Evolutionary conservation across 768 basidiomycete species (phyloP).

Genomic region (Pulveroboletus sp.): DNA sequence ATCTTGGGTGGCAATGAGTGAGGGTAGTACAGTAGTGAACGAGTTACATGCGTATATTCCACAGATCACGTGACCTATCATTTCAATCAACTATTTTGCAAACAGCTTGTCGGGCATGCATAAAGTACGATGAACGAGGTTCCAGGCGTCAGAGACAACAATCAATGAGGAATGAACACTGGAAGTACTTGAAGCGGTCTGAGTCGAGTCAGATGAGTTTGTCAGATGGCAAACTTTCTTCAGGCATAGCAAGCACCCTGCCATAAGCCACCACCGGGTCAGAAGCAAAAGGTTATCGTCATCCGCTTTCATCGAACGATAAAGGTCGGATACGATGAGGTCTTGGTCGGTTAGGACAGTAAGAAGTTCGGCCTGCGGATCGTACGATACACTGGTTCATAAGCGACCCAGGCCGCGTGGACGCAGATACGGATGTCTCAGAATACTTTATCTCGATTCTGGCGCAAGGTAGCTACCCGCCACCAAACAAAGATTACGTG

Average conservation of each 20-base stretch:
- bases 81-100: neutral
- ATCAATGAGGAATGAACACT: neutral
- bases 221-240: neutral
- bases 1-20: conserved; percentile 21
- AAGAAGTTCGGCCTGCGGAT: neutral
- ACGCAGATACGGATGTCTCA: neutral
- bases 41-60: neutral
- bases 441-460: conserved; percentile 41
- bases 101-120: neutral
- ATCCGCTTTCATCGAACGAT: neutral
- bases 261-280: neutral
- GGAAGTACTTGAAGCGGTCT: neutral
- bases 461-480: conserved; percentile 69
- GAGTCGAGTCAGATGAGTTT: neutral
- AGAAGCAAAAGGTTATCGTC: neutral
- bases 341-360: conserved; percentile 1
- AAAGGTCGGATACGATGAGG: conserved; percentile 1
- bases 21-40: conserved; percentile 1
- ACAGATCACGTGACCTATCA: conserved; percentile 18
- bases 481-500: conserved; percentile 88
- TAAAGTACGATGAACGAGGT: neutral
- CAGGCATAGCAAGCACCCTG: neutral
- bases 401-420: neutral
- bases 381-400: neutral
- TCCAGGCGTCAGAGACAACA: neutral